Conservation (phyloP, 129 eudicot genomes). For the Helichrysum umbraculigerum region DNA sequence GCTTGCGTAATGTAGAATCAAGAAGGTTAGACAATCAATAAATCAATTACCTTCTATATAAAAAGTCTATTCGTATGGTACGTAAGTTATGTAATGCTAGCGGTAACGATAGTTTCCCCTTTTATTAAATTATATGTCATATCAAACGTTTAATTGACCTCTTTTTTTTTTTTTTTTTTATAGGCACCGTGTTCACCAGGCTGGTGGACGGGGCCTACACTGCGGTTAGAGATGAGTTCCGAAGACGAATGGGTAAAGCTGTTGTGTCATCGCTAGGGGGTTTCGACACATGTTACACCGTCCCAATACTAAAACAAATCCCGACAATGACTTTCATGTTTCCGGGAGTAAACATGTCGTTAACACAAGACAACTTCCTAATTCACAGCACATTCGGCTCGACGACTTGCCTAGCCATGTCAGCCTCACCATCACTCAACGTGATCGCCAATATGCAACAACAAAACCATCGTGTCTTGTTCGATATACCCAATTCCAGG, state of each 20-base stretch:
- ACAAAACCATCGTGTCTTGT: slow-evolving; percentile 80
- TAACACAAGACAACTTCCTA: slow-evolving; percentile 85
- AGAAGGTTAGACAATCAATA: too few species aligned
- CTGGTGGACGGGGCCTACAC: slow-evolving; percentile 77
- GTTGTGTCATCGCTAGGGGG: slow-evolving; percentile 79
- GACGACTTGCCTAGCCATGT: slow-evolving; percentile 90
- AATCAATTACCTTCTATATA: too few species aligned
- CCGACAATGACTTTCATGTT: slow-evolving; percentile 90
- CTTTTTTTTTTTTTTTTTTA: background rate
- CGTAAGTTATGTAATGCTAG: background rate
- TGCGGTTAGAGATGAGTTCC: slow-evolving; percentile 73
- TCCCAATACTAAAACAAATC: slow-evolving; percentile 47
- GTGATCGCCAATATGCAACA: slow-evolving; percentile 94
- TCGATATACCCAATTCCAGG: slow-evolving; percentile 76
- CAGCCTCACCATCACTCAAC: slow-evolving; percentile 77
- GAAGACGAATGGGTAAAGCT: slow-evolving; percentile 71
- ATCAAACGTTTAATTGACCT: background rate
- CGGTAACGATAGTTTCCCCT: background rate
- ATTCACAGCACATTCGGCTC: slow-evolving; percentile 67
- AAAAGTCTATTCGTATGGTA: too few species aligned
- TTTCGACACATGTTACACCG: slow-evolving; percentile 88
- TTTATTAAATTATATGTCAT: background rate
- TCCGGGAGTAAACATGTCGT: slow-evolving; percentile 69
- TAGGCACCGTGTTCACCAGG: slow-evolving; percentile 83
- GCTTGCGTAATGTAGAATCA: too few species aligned